Evolutionary conservation across 495 filamentous ascomycete species (phyloP).

Genomic region (Podospora conica): DNA sequence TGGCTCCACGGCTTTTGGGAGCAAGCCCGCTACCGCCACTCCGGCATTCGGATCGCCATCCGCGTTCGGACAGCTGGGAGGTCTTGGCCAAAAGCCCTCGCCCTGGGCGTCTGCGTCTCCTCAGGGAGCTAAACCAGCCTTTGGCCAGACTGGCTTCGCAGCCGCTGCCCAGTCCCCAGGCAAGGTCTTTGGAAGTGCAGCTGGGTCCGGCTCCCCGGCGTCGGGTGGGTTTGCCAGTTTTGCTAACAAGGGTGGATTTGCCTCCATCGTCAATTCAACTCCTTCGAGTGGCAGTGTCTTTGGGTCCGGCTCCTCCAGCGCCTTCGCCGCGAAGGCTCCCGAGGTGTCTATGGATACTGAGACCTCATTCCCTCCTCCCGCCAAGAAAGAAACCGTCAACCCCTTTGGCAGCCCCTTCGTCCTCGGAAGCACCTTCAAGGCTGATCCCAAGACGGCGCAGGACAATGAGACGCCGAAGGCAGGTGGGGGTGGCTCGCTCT

Average conservation of each 20-base stretch:
- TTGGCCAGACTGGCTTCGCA: slow-evolving; percentile 36
- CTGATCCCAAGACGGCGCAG: slow-evolving; percentile 54
- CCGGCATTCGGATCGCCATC: slow-evolving; percentile 51
- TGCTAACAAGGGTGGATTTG: slow-evolving; percentile 54
- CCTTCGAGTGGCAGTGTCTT: slow-evolving; percentile 40
- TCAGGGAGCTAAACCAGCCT: slow-evolving; percentile 26
- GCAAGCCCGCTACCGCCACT: slow-evolving; percentile 27
- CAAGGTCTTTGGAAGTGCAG: slow-evolving; percentile 32
- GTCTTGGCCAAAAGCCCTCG: slow-evolving; percentile 31
- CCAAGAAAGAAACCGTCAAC: slow-evolving; percentile 24
- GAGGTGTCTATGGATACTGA: slow-evolving; percentile 39
- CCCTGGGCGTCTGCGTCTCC: slow-evolving; percentile 37
- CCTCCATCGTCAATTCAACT: slow-evolving; percentile 33
- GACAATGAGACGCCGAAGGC: slow-evolving; percentile 52
- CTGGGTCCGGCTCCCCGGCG: slow-evolving; percentile 16
- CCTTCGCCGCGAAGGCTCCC: slow-evolving; percentile 34
- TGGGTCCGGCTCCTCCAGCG: slow-evolving; percentile 35
- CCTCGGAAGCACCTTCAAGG: slow-evolving; percentile 74
- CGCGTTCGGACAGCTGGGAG: slow-evolving; percentile 13
- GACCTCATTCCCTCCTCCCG: slow-evolving; percentile 35
- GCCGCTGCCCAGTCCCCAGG: slow-evolving; percentile 12
- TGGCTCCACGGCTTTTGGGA: slow-evolving; percentile 35
- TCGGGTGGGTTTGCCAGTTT: slow-evolving; percentile 54
- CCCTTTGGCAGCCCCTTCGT: slow-evolving; percentile 63
- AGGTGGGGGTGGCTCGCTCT: slow-evolving; percentile 41